Base-by-base conservation (phyloP, 73 alveolate species). In the Symbiodinium pilosum region DNA sequence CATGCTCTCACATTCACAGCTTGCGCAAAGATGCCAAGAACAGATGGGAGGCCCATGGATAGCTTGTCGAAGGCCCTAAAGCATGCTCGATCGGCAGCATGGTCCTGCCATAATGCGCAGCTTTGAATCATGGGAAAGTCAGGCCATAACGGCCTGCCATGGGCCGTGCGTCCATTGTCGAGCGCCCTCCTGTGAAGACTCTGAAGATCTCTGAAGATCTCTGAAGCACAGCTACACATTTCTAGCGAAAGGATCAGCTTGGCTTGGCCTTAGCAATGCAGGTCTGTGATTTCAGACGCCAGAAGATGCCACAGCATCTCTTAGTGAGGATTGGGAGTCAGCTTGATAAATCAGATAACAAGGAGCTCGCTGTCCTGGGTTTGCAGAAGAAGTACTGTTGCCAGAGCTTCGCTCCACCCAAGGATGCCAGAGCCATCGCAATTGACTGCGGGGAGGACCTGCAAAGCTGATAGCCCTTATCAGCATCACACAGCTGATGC, bases 1-100 rank as follows among this genome's bases (percentile, higher is more conserved):
- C 20, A 39, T 6, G 20, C 3, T 38, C 54, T 64, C 18, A 9
- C 3, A 1, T 18, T 43, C 43, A 20, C 43, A 42, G 75, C 47
- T 18, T 43, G 92, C 32, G 75, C n/a, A 14, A 4, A 14, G n/a
- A n/a, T n/a, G n/a, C 52, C n/a, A 4, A 9, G 59, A 32, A 14
- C 30, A 21, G 2, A 24, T 34, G 59, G 39, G 94, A 2, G 51
- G 30, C 95, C 86, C 86, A 59, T 26, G 44, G 95, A 39, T 9
- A 88, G 26, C 39, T 64, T 73, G 54, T 88, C 95, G 40, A 88
- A 88, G 43, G 95, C 95, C 32, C 86, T 86, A 41, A 88, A 59
- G 86, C 95, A 88, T 1, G 95, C 95, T 64, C 95, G 95, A 21
- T 88, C 95, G 28, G 75, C 71, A 20, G 86, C 86, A 0, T 42